Percentiles rank a stretch among this genome's conserved stretches.
Evolutionary conservation across 2,329 filamentous ascomycete genomes (phyloP).

Genomic region (Sphaerulina vaccinii): DNA sequence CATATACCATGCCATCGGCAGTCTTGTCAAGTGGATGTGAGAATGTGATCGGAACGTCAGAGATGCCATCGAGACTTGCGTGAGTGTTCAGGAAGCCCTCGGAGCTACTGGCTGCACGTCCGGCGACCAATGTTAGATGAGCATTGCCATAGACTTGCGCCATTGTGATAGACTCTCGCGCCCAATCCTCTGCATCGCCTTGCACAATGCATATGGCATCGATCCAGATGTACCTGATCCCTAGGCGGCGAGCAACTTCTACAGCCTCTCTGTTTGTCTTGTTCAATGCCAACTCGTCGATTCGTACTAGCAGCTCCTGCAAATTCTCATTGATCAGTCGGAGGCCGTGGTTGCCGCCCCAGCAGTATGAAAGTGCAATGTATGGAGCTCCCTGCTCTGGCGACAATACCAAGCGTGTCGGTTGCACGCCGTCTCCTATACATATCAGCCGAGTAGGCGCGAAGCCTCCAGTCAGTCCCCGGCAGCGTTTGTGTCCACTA

Average conservation of each 20-base stretch:
- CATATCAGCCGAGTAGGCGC: not conserved
- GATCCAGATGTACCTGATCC: conserved; percentile 3
- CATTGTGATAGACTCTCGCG: not conserved
- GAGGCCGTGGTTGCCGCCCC: not conserved
- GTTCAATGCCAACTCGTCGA: not conserved
- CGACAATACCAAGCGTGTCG: not conserved
- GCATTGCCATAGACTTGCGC: not conserved
- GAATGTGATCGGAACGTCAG: not conserved
- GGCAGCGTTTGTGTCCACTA: not conserved
- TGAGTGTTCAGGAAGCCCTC: not conserved
- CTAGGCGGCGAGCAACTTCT: not conserved
- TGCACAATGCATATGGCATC: conserved; percentile 7
- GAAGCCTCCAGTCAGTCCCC: not conserved
- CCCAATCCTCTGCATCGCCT: conserved; percentile 2
- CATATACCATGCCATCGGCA: not conserved
- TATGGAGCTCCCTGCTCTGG: not conserved
- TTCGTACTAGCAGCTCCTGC: not conserved
- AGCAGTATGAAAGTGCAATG: not conserved
- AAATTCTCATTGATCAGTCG: not conserved
- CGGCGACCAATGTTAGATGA: not conserved
- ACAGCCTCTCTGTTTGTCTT: not conserved
- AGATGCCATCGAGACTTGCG: not conserved
- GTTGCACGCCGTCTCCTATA: not conserved
- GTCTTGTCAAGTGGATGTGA: not conserved
- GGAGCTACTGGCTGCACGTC: not conserved